Base-by-base conservation (phyloP, 2,329 filamentous ascomycete species). In the Aureobasidium lini region DNA sequence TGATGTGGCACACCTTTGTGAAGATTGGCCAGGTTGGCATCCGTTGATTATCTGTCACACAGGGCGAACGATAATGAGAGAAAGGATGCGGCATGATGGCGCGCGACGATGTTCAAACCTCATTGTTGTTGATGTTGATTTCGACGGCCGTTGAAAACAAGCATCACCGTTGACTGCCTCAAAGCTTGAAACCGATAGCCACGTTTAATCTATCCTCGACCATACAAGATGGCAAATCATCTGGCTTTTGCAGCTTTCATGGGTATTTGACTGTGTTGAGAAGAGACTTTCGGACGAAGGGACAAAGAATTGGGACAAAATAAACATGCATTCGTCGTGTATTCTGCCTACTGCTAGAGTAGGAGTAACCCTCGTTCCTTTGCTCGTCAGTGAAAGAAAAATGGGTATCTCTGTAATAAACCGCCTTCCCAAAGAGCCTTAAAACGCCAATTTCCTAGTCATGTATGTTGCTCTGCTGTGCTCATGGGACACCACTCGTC, bases 361-460 rank as follows among this genome's bases (percentile, higher is more conserved):
- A 8, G 16, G 46, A 36, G 13, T 29, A n/a, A 29, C 9, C 23
- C 34, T 15, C 50, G 43, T 43, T 43, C 50, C 39, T 54, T 43
- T 34, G 50, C 50, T 54, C 37, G 28, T 54, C 28, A 32, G 18
- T 57, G 32, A 18, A 47, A 53, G 32, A 36, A 57, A 57, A 57
- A 28, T 57, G 53, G 53, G 53, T 57, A 57, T 57, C 53, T 49
- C 18, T 57, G 42, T 57, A 57, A 37, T 15, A 16, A 49, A 37
- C 31, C 47, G 47, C 32, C 16, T 16, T 28, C 36, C 52, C 50
- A 6, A 44, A 34, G 39, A 42, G 28, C 39, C 50, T 44, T 18
- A 23, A 31, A 57, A 57, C 53, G 53, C 53, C 53, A 57, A 57
- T 16, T 40, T 29, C 52, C 16, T 32, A 32, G 39, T 31, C 40